Evolutionary conservation across 768 basidiomycete species (phyloP), one percentile per base, ranked within the genome.

Genomic region (Phaffia tasmanica): DNA sequence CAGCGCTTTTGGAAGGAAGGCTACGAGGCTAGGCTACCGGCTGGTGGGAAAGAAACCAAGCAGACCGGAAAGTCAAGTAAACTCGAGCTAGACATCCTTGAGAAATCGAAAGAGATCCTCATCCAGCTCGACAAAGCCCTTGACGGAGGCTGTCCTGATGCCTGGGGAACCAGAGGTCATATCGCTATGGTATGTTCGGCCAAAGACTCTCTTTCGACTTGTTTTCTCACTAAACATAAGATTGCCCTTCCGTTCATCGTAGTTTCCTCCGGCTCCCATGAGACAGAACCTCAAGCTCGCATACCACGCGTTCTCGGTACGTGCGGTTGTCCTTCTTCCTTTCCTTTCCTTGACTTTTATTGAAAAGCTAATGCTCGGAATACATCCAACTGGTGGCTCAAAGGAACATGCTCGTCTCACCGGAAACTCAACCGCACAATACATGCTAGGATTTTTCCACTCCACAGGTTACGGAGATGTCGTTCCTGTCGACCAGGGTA

Each of bases 391-490:
- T 81, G 83, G 1, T 85, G 86, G 6, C 1, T 8, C 42, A 6
- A 75, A 78, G 3, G 73, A 77, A 3, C 88, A 91, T 58, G 86
- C 87, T 0, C 77, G 80, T 32, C 71, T 78, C 29, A 86, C 87
- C 0, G 90, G 92, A 27, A 88, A 92, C 71, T 85, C 90, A 1
- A 83, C 89, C 3, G 88, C 93, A 0, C 93, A 98, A 76, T 82
- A 88, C 11, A 79, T 85, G 69, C 77, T 94, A 16, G 92, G 84
- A 0, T 95, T 97, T 81, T 88, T 97, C 74, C 78, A 95, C 72
- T 82, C 90, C 11, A 87, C 90, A 0, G 93, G 92, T 3, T 94
- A 88, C 72, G 78, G 75, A 19, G 73, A 73, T 15, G 71, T 73
- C 9, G 63, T 59, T 15, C 62, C 72, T 42, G 73, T 75, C 47